A percentile compares a stretch with the other conserved stretches of the same genome.
phyloP scores from a whole-genome alignment of 108 stramenopile genomes.

The Cyclotella cryptica region DNA sequence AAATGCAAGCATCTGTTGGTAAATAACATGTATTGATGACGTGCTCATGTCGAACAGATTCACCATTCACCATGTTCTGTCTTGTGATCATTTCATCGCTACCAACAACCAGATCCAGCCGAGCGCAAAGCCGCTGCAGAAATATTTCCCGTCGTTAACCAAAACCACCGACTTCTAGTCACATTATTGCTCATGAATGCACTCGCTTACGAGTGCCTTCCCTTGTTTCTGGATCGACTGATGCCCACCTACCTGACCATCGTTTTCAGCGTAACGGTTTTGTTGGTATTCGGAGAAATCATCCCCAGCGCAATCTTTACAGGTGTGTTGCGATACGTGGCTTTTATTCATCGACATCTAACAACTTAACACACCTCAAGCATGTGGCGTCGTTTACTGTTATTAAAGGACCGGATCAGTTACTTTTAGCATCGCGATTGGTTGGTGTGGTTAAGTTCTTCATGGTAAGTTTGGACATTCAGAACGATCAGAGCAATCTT shows the following conservation, averaged over 20 bases:
- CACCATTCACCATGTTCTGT: neutral
- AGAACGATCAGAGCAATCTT: neutral
- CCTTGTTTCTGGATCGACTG: constrained; percentile 88
- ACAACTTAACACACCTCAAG: neutral
- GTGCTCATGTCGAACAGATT: neutral
- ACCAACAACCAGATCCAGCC: constrained; percentile 27
- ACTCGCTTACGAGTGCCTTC: constrained; percentile 86
- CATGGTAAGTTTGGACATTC: constrained; percentile 31
- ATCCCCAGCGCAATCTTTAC: constrained; percentile 26
- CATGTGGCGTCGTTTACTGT: constrained; percentile 73
- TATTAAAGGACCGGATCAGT: constrained; percentile 87
- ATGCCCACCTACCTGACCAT: constrained; percentile 84
- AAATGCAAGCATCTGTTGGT: constrained; percentile 49
- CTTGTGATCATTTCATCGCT: neutral
- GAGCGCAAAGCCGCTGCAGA: constrained; percentile 51
- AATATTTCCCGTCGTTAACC: constrained; percentile 57
- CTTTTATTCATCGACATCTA: neutral
- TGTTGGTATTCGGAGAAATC: constrained; percentile 89
- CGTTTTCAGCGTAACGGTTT: constrained; percentile 80
- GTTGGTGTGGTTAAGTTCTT: constrained; percentile 66
- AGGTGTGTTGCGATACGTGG: neutral
- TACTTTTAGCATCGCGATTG: constrained; percentile 72
- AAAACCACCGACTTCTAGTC: constrained; percentile 88
- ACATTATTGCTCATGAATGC: constrained; percentile 92
- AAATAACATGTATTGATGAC: neutral